phyloP scores from a whole-genome alignment of 306 rosid genomes.

The Astragalus glycyphyllos region DNA sequence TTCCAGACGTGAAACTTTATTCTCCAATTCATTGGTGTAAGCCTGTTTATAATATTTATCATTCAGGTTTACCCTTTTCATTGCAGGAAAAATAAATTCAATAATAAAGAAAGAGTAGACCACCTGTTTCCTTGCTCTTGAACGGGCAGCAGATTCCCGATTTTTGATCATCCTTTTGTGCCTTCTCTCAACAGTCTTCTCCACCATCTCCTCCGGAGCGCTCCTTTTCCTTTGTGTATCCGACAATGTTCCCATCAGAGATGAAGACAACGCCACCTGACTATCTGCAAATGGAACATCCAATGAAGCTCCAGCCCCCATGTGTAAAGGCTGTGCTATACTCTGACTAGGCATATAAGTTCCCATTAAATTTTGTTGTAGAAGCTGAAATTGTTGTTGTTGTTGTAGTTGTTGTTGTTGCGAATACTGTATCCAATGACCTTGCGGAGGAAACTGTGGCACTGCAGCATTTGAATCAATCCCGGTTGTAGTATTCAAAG shows the following conservation, averaged over 20 bases:
- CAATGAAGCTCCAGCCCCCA: conserved; percentile 66
- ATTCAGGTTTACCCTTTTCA: neutral
- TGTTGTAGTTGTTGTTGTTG: conserved; percentile 65
- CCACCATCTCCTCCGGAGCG: conserved; percentile 70
- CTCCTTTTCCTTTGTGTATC: conserved; percentile 85
- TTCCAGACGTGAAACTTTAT: conserved; percentile 87
- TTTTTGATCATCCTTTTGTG: conserved; percentile 99
- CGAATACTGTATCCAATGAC: conserved; percentile 83
- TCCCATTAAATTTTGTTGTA: conserved; percentile 77
- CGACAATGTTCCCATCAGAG: conserved; percentile 79
- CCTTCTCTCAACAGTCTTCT: conserved; percentile 93
- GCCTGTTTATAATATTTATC: conserved; percentile 63
- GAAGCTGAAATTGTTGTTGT: conserved; percentile 74
- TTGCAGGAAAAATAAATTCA: neutral
- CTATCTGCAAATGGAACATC: conserved; percentile 70
- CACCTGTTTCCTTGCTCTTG: conserved; percentile 99
- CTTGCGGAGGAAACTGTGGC: conserved; percentile 66
- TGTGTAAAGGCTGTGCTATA: conserved; percentile 68
- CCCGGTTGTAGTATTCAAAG: conserved; percentile 51
- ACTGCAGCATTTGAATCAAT: conserved; percentile 54
- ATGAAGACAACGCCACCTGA: conserved; percentile 67
- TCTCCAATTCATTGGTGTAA: conserved; percentile 91
- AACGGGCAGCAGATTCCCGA: conserved; percentile 99
- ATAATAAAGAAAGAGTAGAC: conserved; percentile 28
- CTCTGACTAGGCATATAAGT: conserved; percentile 77